phyloP scores from a whole-genome alignment of 305 asterid genomes.

The Fraxinus sp. region DNA sequence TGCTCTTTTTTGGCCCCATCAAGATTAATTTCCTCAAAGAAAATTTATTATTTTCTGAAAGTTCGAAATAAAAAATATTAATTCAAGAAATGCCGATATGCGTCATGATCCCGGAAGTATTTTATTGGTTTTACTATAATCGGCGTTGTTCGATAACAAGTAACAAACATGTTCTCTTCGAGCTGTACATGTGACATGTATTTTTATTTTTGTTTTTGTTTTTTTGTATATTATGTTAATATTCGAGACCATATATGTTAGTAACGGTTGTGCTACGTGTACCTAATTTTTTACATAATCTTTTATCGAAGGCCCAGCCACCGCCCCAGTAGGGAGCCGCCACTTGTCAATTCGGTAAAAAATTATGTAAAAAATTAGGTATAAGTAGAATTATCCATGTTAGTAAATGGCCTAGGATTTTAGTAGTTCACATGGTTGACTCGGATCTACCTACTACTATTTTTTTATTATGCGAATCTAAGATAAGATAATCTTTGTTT shows the following conservation, averaged over 20 bases:
- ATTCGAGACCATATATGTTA: not conserved
- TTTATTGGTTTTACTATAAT: not conserved
- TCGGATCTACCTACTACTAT: not conserved
- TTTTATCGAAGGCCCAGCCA: too few relatives aligned
- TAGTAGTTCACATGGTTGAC: not conserved
- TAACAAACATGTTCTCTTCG: not conserved
- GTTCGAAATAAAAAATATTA: not conserved
- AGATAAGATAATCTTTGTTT: not conserved
- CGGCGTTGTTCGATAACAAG: not conserved
- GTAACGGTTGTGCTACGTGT: not conserved
- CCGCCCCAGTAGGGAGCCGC: too few relatives aligned
- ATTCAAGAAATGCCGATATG: not conserved
- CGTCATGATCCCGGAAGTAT: not conserved
- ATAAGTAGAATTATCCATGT: too few relatives aligned
- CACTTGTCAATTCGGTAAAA: too few relatives aligned
- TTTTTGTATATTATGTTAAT: too few relatives aligned
- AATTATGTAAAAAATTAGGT: too few relatives aligned
- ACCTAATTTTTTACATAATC: too few relatives aligned
- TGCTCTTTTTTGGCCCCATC: not conserved
- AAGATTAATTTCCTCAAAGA: not conserved
- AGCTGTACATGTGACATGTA: not conserved
- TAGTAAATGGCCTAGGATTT: not conserved
- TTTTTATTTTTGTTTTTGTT: too few relatives aligned
- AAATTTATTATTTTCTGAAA: not conserved
- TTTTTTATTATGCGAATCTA: not conserved